A percentile compares a stretch with the other conserved stretches of the same genome.
Conservation (phyloP, 2,329 filamentous ascomycete genomes). For the Alternaria dauci region DNA sequence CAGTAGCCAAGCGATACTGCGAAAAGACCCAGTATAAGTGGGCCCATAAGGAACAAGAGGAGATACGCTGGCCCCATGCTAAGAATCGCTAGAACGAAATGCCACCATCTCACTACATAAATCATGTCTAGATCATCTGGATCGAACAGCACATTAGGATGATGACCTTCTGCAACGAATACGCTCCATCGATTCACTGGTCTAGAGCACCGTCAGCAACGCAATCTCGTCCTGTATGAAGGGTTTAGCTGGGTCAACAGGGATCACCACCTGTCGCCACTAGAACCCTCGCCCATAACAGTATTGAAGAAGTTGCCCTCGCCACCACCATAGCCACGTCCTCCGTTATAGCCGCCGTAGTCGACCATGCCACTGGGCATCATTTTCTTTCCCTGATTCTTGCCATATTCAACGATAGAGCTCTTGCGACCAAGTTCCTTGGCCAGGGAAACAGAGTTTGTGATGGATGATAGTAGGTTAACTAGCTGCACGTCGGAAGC, state of each 20-base stretch:
- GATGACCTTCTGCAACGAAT: neutral
- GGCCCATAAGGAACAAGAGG: neutral
- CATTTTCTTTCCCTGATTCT: slow-evolving; percentile 43
- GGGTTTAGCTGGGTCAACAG: neutral
- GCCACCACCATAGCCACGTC: slow-evolving; percentile 10
- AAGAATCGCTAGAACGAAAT: neutral
- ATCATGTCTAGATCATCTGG: neutral
- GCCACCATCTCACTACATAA: neutral
- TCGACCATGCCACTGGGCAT: slow-evolving; percentile 23
- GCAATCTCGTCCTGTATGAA: neutral
- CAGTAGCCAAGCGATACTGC: neutral
- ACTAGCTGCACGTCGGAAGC: slow-evolving; percentile 85
- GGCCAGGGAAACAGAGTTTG: slow-evolving; percentile 74
- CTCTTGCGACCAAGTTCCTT: slow-evolving; percentile 81
- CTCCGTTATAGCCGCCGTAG: slow-evolving; percentile 21
- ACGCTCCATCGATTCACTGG: neutral
- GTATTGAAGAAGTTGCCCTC: slow-evolving; percentile 35
- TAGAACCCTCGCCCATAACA: slow-evolving; percentile 28
- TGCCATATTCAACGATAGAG: slow-evolving; percentile 53
- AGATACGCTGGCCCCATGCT: slow-evolving; percentile 12
- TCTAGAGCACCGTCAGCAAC: slow-evolving; percentile 8
- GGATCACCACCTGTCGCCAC: slow-evolving; percentile 21
- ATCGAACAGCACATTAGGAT: neutral
- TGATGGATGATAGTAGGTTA: slow-evolving; percentile 76
- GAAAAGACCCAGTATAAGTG: neutral